phyloP scores from a whole-genome alignment of 2,329 filamentous ascomycete species.

The Fusarium newnesense region DNA sequence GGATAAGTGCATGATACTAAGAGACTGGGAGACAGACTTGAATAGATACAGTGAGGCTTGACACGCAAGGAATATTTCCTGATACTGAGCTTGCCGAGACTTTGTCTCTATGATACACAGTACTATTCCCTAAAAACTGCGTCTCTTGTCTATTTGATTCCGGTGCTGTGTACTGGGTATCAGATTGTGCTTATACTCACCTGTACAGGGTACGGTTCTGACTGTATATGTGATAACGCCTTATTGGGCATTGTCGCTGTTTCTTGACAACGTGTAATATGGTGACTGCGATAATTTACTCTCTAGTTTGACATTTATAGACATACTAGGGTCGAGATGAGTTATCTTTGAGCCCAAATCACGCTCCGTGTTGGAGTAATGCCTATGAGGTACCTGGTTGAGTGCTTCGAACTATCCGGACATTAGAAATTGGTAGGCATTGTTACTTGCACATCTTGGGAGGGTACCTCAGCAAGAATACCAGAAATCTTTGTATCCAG shows the following conservation, averaged over 20 bases:
- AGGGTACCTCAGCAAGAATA: fast-evolving
- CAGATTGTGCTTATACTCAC: not conserved
- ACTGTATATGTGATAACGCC: not conserved
- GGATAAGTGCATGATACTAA: not conserved
- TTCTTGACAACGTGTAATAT: not conserved
- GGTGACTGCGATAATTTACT: not conserved
- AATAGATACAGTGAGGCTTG: not conserved
- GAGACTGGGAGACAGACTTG: not conserved
- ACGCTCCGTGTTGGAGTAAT: not conserved
- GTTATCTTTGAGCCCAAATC: not conserved
- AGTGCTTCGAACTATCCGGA: not conserved
- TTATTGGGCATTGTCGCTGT: not conserved
- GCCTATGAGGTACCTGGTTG: not conserved
- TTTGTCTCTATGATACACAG: not conserved
- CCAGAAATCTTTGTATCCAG: fast-evolving
- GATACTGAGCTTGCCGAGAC: not conserved
- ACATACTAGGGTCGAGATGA: not conserved
- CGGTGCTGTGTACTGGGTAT: not conserved
- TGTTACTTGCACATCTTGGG: fast-evolving
- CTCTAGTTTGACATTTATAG: no score
- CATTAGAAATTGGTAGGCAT: not conserved
- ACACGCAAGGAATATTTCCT: not conserved
- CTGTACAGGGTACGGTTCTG: no score
- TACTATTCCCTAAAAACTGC: not conserved
- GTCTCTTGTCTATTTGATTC: not conserved